Percentiles rank a stretch among this genome's conserved stretches.
phyloP scores from a whole-genome alignment of 306 rosid genomes.

The Trichosanthes cucumerina region DNA sequence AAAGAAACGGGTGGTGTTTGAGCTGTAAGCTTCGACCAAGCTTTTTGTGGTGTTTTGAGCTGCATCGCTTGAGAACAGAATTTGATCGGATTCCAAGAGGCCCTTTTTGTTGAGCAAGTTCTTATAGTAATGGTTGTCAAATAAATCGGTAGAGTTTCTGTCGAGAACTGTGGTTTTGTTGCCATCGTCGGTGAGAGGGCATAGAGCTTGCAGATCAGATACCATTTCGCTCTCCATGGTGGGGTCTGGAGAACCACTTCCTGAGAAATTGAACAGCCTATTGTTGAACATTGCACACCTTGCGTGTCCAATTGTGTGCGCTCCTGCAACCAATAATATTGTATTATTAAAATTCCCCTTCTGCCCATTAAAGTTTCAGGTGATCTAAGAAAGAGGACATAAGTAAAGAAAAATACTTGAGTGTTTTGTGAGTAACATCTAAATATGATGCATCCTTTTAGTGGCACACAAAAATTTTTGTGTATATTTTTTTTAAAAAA shows the following conservation, averaged over 20 bases:
- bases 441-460: too few species aligned
- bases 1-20: constrained; percentile 27
- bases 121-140: constrained; percentile 69
- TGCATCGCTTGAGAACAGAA: constrained; percentile 31
- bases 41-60: constrained; percentile 40
- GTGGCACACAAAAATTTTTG: too few species aligned
- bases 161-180: constrained; percentile 44
- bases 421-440: too few species aligned
- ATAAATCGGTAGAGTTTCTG: constrained; percentile 60
- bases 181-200: constrained; percentile 57
- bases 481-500: too few species aligned
- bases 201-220: constrained; percentile 45
- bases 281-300: constrained; percentile 55
- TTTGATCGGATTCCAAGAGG: constrained; percentile 70
- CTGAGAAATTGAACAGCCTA: constrained; percentile 64
- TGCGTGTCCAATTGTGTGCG: constrained; percentile 67
- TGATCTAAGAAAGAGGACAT: too few species aligned
- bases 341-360: too few species aligned
- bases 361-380: too few species aligned
- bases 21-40: constrained; percentile 46
- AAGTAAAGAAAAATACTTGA: too few species aligned
- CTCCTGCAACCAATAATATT: constrained; percentile 32
- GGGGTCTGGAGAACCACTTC: constrained; percentile 41
- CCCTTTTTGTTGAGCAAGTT: constrained; percentile 54
- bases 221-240: constrained; percentile 45